Evolutionary conservation across 2,329 filamentous ascomycete species (phyloP).

Genomic region (Penicillium sclerotigenum): DNA sequence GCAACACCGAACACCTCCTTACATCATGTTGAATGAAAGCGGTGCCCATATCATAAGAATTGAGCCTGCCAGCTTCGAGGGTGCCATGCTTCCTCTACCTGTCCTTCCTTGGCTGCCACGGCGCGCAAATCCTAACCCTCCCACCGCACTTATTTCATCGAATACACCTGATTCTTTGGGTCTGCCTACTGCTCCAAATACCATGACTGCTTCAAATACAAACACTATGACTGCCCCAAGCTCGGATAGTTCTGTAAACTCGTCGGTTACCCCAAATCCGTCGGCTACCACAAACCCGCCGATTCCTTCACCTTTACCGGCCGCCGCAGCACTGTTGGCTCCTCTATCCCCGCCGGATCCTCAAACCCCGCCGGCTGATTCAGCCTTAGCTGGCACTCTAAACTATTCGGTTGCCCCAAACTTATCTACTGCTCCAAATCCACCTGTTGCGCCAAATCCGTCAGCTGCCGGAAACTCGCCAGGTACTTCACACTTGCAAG

Average conservation of each 20-base stretch:
- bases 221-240: not conserved
- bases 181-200: not conserved
- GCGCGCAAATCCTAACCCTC: not conserved
- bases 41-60: not conserved
- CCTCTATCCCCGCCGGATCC: too few relatives aligned
- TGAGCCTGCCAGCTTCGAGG: not conserved
- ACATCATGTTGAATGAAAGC: constrained; percentile 27
- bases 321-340: not conserved
- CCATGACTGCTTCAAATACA: not conserved
- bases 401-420: not conserved
- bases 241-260: not conserved
- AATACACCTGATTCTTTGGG: not conserved
- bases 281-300: not conserved
- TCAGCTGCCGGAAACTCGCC: too few relatives aligned
- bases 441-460: too few relatives aligned
- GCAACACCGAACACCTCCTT: constrained; percentile 46
- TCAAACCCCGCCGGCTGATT: not conserved
- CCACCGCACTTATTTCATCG: not conserved
- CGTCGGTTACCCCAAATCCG: not conserved
- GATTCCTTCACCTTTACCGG: not conserved
- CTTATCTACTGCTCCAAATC: not conserved
- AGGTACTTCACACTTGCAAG: not conserved
- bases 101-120: not conserved
- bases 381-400: too few relatives aligned
- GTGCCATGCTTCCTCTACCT: not conserved